A percentile compares a stretch with the other conserved stretches of the same genome.
Conservation (phyloP, 768 basidiomycete species). For the Flagelloscypha sp. region DNA sequence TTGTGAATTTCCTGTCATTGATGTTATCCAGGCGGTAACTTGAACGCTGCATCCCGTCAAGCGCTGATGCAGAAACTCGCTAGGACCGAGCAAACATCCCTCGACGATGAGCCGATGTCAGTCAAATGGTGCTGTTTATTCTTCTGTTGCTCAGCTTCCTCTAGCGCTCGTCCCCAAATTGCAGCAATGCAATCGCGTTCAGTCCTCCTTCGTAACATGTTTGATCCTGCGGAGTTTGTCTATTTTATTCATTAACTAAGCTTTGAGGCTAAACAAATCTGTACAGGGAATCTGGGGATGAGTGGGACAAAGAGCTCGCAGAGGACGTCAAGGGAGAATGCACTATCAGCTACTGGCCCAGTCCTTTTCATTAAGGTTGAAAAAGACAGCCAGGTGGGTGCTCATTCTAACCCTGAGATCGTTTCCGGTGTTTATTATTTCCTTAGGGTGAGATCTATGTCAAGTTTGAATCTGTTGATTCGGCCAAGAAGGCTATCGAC, state of each 20-base stretch:
- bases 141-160: constrained; percentile 8
- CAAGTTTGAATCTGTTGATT: constrained; percentile 75
- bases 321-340: constrained; percentile 96
- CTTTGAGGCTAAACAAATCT: too few species aligned
- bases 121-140: constrained; percentile 15
- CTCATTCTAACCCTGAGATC: not conserved
- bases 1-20: not conserved
- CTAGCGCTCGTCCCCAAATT: constrained; percentile 69
- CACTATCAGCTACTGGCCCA: constrained; percentile 79
- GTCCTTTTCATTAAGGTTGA: constrained; percentile 88
- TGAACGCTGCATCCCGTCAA: constrained; percentile 97
- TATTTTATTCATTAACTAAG: too few species aligned
- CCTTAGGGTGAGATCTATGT: constrained; percentile 92
- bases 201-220: constrained; percentile 91
- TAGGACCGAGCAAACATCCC: constrained; percentile 69
- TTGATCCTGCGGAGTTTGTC: constrained; percentile 89
- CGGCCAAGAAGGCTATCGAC: constrained; percentile 76
- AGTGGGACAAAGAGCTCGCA: constrained; percentile 95
- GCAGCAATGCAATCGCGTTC: constrained; percentile 85
- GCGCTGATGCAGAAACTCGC: constrained; percentile 99
- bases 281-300: constrained; percentile 81
- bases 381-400: constrained; percentile 80
- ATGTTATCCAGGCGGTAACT: constrained; percentile 70
- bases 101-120: constrained; percentile 55
- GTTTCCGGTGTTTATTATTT: constrained; percentile 8